Percentiles rank a stretch among this genome's conserved stretches.
phyloP scores from a whole-genome alignment of 2,329 filamentous ascomycete species.

The Neonectria faginata region DNA sequence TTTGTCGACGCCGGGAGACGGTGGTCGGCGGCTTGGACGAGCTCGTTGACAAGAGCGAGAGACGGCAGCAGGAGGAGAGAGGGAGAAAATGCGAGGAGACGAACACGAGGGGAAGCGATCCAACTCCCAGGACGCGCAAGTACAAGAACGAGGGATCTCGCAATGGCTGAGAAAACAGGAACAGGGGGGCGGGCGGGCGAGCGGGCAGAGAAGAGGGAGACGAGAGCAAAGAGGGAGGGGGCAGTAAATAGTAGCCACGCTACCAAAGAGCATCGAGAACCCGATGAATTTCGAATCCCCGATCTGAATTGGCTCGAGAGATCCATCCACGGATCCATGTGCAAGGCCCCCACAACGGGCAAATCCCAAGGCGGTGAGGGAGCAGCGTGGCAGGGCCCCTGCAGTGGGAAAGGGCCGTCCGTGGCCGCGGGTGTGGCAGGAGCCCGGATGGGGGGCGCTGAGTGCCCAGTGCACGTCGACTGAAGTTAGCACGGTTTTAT shows the following conservation, averaged over 20 bases:
- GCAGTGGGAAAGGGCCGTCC: neutral
- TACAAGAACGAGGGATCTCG: neutral
- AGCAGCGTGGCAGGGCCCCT: conserved; percentile 24
- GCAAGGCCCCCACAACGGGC: conserved; percentile 42
- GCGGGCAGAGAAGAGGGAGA: neutral
- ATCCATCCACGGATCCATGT: conserved; percentile 40
- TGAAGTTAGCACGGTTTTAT: neutral
- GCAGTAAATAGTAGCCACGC: conserved; percentile 28
- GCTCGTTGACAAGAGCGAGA: conserved; percentile 10
- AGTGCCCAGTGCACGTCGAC: neutral
- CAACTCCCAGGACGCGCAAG: conserved; percentile 1
- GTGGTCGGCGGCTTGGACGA: conserved; percentile 11
- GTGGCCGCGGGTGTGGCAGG: conserved; percentile 10
- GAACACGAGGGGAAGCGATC: neutral
- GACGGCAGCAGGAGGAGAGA: neutral
- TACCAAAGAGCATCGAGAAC: conserved; percentile 36
- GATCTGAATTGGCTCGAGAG: conserved; percentile 40
- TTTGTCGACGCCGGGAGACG: neutral
- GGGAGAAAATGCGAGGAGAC: conserved; percentile 3
- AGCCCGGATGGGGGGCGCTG: neutral
- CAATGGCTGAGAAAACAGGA: neutral
- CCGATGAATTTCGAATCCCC: conserved; percentile 44
- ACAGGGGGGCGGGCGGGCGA: too few relatives aligned
- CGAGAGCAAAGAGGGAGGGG: conserved; percentile 22
- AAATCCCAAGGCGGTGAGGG: conserved; percentile 42